Evolutionary conservation across 1,284 basidiomycete species (phyloP), one percentile per base, ranked within the genome.

Genomic region (Cutaneotrichosporon cutaneum): DNA sequence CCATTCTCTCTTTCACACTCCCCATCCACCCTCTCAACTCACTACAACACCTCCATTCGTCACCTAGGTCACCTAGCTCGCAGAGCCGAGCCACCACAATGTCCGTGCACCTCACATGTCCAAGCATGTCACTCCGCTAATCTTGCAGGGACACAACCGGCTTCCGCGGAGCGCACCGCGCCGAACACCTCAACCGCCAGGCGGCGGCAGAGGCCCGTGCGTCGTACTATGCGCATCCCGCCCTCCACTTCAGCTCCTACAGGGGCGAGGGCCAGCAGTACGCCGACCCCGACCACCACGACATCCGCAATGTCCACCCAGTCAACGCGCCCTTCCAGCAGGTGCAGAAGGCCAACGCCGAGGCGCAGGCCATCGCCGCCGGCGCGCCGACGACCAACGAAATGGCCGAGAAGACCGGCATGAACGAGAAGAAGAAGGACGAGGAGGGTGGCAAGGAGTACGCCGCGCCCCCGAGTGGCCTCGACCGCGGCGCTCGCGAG

Each of bases 211-310:
- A 71, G 11, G 75, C 76, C 3, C 74, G 71, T 56, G 72, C 74
- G 4, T 69, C 70, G 13, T 77, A 77, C 67, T 77, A 77, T 62
- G 68, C 72, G 18, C 76, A 77, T 54, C 76, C 75, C 2, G 33
- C 58, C 8, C 65, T 76, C 10, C 76, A 77, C 58, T 54, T 73
- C 11, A 69, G 71, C 64, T 70, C 70, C 21, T 75, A 76, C 64
- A 32, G 69, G 16, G n/a, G 16, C 21, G 22, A 51, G 48, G 30
- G 52, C n/a, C 50, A 52, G 18, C 54, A 44, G 26, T 27, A 24
- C 32, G 21, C 24, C 9, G 48, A 51, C 39, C 53, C 47, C 22
- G 47, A 58, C 35, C 55, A 67, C 47, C 66, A 66, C 10, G 60
- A 67, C 42, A 68, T 66, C 22, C 48, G 54, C n/a, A 66, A 67